Evolutionary conservation across 495 filamentous ascomycete species (phyloP), one percentile per base, ranked within the genome.

Genomic region (Ramalina intermedia): DNA sequence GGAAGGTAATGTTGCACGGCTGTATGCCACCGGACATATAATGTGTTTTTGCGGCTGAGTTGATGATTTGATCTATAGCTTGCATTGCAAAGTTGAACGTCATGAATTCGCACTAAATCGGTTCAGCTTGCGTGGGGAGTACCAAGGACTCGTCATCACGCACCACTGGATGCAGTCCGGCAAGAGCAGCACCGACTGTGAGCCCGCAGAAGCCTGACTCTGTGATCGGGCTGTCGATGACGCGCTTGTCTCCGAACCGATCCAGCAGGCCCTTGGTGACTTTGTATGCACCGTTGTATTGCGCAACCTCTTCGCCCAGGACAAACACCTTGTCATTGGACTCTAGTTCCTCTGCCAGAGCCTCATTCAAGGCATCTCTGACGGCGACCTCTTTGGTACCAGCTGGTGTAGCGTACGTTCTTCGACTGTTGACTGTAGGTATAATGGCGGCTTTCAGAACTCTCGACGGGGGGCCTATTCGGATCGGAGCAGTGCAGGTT

Each of bases 51-150:
- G 87, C 91, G 47, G 87, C 91, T 43, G 88, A 95, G 78, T 98
- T 98, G 80, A 98, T 89, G 65, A 98, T 87, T 66, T 98, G 91
- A 69, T 98, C 91, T 67, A 98, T 98, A 55, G 91, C 83, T 73
- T 98, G 91, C 91, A 98, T 98, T 67, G 91, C 91, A 66, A 98
- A 98, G 76, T 98, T 98, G 85, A 94, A 98, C 58, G 91, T 98
- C 91, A 98, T 98, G 79, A 98, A 98, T 70, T 95, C 88, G 76
- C 87, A 94, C 87, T 94, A 62, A 6, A 49, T 41, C 20, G 16
- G 29, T 58, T 58, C 45, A 58, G 52, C 48, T 49, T 24, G 20
- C 20, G n/a, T 35, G 21, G 7, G 9, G 23, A 18, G 6, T 39
- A 13, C 4, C 36, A 9, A 9, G 35, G 1, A 24, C 20, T 35